Conservation (phyloP, 495 filamentous ascomycete species). For the Aspergillus asperescens region DNA sequence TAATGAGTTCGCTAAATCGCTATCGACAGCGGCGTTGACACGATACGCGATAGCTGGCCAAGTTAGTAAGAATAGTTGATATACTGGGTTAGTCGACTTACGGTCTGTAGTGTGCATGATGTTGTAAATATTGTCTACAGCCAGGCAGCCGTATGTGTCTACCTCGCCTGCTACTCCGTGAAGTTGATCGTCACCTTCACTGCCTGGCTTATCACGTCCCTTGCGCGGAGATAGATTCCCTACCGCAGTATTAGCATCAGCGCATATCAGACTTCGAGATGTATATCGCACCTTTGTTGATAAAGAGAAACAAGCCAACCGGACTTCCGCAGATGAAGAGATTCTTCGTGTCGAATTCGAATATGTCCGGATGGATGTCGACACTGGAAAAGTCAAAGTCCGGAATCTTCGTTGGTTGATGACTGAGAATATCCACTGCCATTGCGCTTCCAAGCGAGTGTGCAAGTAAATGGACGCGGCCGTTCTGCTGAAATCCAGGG, state of each 20-base stretch:
- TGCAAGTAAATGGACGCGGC: constrained; percentile 85
- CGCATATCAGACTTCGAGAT: background rate
- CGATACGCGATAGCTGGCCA: constrained; percentile 74
- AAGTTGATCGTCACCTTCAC: constrained; percentile 58
- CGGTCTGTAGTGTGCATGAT: constrained; percentile 65
- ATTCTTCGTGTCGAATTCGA: constrained; percentile 86
- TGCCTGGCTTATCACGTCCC: constrained; percentile 68
- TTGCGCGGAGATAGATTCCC: constrained; percentile 73
- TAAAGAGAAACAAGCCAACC: constrained; percentile 83
- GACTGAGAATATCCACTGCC: constrained; percentile 83
- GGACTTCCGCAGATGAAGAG: constrained; percentile 92
- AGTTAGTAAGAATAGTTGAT: constrained; percentile 28
- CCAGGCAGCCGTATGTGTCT: constrained; percentile 81
- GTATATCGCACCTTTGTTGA: constrained; percentile 59
- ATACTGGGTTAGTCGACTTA: constrained; percentile 17
- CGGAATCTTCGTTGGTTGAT: constrained; percentile 70
- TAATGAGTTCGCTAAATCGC: constrained; percentile 67
- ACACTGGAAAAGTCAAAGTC: constrained; percentile 48
- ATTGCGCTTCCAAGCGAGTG: constrained; percentile 93
- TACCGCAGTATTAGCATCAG: constrained; percentile 14
- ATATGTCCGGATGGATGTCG: constrained; percentile 53
- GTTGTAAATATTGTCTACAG: constrained; percentile 96
- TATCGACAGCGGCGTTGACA: constrained; percentile 84
- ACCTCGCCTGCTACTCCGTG: constrained; percentile 66
- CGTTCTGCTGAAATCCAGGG: constrained; percentile 70